Evolutionary conservation across 345 rosid genomes (phyloP), one percentile per base, ranked within the genome.

Genomic region (Anacardium occidentale): DNA sequence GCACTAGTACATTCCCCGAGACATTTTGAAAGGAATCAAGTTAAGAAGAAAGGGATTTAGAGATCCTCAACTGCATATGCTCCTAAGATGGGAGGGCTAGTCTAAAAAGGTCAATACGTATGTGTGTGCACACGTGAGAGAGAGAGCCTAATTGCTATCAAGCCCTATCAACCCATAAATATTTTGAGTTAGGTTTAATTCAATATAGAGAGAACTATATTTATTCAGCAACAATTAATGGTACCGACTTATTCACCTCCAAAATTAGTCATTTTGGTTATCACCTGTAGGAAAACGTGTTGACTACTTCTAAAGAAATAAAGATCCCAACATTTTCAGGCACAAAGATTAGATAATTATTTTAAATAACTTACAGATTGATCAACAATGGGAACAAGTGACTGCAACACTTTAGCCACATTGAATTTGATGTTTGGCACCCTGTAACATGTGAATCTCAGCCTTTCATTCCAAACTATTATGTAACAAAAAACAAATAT

Each of bases 401-500:
- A 90, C 80, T 90, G 97, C 81, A 94, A 66, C 81, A 94, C 92
- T 81, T 94, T 94, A n/a, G 98, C 98, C 21, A 88, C 97, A 24
- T 94, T 94, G 76, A 94, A 94, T 78, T 89, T 94, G 78, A 94
- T 92, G 83, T 92, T 94, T n/a, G 98, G 93, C 68, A 94, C 97
- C 86, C 97, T 94, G 86, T 18, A 14, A 60, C 54, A 77, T 32
- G 53, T 54, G 29, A 66, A 44, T 53, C 37, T 68, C 55, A 54
- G 42, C 47, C 45, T 40, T 59, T 14, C 21, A 68, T n/a, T 56
- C 15, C 17, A 50, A 57, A 55, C 34, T 62, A 21, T 24, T 24
- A 56, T 20, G 20, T 32, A 55, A 21, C 17, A 37, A 37, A 29
- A 40, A 42, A 75, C 48, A 63, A 13, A 71, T 14, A 15, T 48